These are phyloP conservation scores for Podaxis mareebaensis DNA, from an alignment of 768 basidiomycete species.

Conservation along the genomic window DNA sequence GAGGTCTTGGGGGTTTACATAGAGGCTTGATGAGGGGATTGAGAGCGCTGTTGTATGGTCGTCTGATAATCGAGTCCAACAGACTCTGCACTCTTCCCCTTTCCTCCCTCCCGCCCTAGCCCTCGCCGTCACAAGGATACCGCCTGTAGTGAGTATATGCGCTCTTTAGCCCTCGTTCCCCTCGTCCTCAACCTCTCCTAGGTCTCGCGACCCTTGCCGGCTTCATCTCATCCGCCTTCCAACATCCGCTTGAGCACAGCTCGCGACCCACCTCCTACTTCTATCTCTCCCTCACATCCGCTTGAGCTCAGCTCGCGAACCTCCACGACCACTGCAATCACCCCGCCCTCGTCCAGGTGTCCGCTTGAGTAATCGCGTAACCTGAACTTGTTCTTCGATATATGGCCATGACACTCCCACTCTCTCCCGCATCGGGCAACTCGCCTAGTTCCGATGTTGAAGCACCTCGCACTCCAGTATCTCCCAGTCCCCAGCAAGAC, in stretches of 20 bases:
- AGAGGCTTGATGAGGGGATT: slow-evolving; percentile 8
- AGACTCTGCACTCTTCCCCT: slow-evolving; percentile 18
- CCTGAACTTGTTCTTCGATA: slow-evolving; percentile 15
- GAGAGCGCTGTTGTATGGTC: slow-evolving; percentile 16
- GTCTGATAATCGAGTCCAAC: slow-evolving; percentile 18
- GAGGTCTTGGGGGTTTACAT: slow-evolving; percentile 2
- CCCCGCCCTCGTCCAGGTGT: slow-evolving; percentile 29
- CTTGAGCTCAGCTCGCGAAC: slow-evolving; percentile 75
- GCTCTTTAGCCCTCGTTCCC: slow-evolving; percentile 15
- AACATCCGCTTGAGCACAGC: slow-evolving; percentile 66
- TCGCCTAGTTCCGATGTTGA: slow-evolving; percentile 29
- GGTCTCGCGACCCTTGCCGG: slow-evolving; percentile 97
- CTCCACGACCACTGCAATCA: slow-evolving; percentile 16
- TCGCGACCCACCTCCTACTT: slow-evolving; percentile 59
- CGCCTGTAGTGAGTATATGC: slow-evolving; percentile 44
- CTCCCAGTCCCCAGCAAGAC: slow-evolving; percentile 26
- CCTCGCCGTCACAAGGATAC: slow-evolving; percentile 48
- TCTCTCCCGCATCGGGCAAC: slow-evolving; percentile 13
- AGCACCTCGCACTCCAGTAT: slow-evolving; percentile 49
- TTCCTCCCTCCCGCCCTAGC: slow-evolving; percentile 33
- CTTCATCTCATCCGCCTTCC: slow-evolving; percentile 52
- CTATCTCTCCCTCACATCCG: slow-evolving; percentile 42
- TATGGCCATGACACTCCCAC: slow-evolving; percentile 15
- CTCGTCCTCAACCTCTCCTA: slow-evolving; percentile 31
- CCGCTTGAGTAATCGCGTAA: slow-evolving; percentile 49